These are phyloP conservation scores for Suhomyces terraborum DNA, from an alignment of 1,139 yeast species.

Conservation along the genomic window DNA sequence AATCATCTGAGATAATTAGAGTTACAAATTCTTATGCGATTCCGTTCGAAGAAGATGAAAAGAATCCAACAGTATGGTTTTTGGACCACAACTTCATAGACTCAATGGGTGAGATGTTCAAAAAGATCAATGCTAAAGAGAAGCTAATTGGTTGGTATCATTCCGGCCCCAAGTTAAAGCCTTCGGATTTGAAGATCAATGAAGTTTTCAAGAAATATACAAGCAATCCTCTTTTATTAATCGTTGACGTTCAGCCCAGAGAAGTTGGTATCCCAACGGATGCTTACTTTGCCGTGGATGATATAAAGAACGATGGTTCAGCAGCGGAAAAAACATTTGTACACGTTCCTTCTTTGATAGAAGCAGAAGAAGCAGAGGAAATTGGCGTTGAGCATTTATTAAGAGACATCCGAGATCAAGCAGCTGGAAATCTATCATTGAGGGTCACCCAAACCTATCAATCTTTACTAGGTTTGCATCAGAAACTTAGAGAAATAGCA, in stretches of 20 bases:
- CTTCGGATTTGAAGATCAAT: slow-evolving; percentile 88
- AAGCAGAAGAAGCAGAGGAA: slow-evolving; percentile 99
- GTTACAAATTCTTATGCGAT: slow-evolving; percentile 82
- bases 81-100: slow-evolving; percentile 96
- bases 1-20: slow-evolving; percentile 53
- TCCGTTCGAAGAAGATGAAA: slow-evolving; percentile 97
- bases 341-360: slow-evolving; percentile 88
- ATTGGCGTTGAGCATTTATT: slow-evolving; percentile 96
- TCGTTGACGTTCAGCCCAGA: slow-evolving; percentile 89
- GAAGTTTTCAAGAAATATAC: slow-evolving; percentile 85
- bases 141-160: slow-evolving; percentile 98
- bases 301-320: slow-evolving; percentile 95
- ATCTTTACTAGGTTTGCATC: slow-evolving; percentile 83
- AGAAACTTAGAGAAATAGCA: slow-evolving; percentile 78
- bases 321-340: slow-evolving; percentile 90
- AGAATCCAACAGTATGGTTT: slow-evolving; percentile 94
- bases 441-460: slow-evolving; percentile 87
- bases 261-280: slow-evolving; percentile 90
- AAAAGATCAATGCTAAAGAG: slow-evolving; percentile 95
- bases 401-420: slow-evolving; percentile 94
- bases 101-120: slow-evolving; percentile 96
- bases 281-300: slow-evolving; percentile 93
- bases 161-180: slow-evolving; percentile 88
- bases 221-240: slow-evolving; percentile 77
- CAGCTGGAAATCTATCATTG: slow-evolving; percentile 88